Conservation (phyloP, 78 protist genomes). For the Isochrysis galbana region DNA sequence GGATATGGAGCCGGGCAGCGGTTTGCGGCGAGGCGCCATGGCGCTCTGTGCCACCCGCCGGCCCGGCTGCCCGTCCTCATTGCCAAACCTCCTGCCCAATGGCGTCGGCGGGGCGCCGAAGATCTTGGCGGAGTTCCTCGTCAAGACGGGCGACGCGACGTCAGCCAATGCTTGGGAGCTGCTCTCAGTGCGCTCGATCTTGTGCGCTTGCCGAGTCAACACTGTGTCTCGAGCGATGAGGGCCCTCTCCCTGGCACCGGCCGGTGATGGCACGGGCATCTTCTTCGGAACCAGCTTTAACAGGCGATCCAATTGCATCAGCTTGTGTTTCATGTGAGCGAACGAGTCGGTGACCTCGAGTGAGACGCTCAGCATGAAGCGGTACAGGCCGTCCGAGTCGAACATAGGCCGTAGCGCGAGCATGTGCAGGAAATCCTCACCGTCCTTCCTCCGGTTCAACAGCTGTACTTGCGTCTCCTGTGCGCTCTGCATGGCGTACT, state of each 20-base stretch:
- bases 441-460: background rate
- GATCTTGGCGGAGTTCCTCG: too few relatives aligned
- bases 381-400: background rate
- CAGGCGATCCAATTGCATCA: background rate
- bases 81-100: too few relatives aligned
- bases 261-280: background rate
- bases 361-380: background rate
- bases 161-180: too few relatives aligned
- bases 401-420: background rate
- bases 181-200: too few relatives aligned
- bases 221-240: too few relatives aligned
- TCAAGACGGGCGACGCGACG: too few relatives aligned
- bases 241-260: background rate
- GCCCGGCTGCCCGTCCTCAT: too few relatives aligned
- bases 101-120: too few relatives aligned
- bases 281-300: background rate
- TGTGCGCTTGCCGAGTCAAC: too few relatives aligned
- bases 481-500: background rate
- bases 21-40: too few relatives aligned
- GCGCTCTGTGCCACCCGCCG: too few relatives aligned
- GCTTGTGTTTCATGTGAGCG: background rate
- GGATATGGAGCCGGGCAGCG: too few relatives aligned
- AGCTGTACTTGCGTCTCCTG: background rate
- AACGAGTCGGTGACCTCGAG: background rate
- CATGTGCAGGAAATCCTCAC: background rate